Conservation (phyloP, 176 grass and related monocot species). For the Saccharum spontaneum region DNA sequence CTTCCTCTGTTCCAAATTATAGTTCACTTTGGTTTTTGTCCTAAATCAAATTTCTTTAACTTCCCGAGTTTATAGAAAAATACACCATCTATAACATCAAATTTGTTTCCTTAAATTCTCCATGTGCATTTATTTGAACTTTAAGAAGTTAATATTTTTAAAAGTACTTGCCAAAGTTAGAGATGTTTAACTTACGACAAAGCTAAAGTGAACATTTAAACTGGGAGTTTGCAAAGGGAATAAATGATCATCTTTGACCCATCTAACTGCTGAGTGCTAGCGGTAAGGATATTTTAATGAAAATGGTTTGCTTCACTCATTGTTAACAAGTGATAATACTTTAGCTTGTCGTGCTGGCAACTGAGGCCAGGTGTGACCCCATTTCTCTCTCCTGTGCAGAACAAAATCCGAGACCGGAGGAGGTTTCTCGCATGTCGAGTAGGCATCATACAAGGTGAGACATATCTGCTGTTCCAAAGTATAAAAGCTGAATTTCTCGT, state of each 20-base stretch:
- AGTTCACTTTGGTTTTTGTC: not conserved
- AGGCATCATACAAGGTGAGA: slow-evolving; percentile 42
- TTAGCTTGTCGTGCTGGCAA: not conserved
- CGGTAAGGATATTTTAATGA: not conserved
- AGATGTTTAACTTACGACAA: not conserved
- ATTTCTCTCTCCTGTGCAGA: slow-evolving; percentile 40
- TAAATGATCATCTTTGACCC: not conserved
- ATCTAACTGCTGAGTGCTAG: not conserved
- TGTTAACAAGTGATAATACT: not conserved
- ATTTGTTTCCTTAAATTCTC: not conserved
- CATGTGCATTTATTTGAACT: not conserved
- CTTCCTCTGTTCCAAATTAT: not conserved
- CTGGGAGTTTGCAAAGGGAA: not conserved
- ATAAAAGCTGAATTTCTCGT: not conserved
- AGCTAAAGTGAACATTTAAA: not conserved
- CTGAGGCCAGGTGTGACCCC: not conserved
- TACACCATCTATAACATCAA: not conserved
- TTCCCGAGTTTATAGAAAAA: not conserved
- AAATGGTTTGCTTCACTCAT: not conserved
- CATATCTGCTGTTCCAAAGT: slow-evolving; percentile 1
- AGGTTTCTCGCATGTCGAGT: slow-evolving; percentile 77
- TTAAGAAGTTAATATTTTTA: not conserved
- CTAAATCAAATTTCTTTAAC: not conserved
- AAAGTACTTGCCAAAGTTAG: not conserved
- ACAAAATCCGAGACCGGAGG: slow-evolving; percentile 65